phyloP scores from a whole-genome alignment of 148 eudicot species.

The Rhododendron simsii region DNA sequence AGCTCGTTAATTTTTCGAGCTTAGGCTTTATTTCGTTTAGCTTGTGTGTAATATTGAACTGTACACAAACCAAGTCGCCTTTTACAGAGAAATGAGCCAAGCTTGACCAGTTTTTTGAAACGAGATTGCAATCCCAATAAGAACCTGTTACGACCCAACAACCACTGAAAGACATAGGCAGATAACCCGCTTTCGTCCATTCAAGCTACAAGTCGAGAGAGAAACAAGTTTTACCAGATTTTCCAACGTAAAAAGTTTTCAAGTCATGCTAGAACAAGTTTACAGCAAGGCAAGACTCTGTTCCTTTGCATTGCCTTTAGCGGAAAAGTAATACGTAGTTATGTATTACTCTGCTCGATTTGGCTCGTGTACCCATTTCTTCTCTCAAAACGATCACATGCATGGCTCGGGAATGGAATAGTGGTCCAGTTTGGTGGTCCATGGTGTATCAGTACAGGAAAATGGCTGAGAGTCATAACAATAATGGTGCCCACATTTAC shows the following conservation, averaged over 20 bases:
- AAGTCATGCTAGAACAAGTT: neutral
- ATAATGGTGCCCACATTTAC: neutral
- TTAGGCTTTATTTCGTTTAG: neutral
- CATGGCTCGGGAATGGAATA: neutral
- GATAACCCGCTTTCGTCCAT: neutral
- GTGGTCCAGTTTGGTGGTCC: slow-evolving; percentile 16
- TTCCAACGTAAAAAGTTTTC: neutral
- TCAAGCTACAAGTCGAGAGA: neutral
- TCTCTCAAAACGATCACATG: neutral
- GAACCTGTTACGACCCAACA: neutral
- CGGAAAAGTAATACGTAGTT: no score
- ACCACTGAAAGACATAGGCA: neutral
- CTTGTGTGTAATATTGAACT: neutral
- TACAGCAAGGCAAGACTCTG: neutral
- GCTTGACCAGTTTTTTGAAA: neutral
- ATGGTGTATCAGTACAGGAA: neutral
- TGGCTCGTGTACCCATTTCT: neutral
- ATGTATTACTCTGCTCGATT: neutral
- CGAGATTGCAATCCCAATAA: neutral
- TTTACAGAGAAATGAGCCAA: neutral
- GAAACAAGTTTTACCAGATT: neutral
- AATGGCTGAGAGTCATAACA: neutral
- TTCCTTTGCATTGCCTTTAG: neutral
- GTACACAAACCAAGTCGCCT: neutral
- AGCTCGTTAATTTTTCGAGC: neutral